Conservation (phyloP, 2,329 filamentous ascomycete genomes). For the Monosporascus sp. region DNA sequence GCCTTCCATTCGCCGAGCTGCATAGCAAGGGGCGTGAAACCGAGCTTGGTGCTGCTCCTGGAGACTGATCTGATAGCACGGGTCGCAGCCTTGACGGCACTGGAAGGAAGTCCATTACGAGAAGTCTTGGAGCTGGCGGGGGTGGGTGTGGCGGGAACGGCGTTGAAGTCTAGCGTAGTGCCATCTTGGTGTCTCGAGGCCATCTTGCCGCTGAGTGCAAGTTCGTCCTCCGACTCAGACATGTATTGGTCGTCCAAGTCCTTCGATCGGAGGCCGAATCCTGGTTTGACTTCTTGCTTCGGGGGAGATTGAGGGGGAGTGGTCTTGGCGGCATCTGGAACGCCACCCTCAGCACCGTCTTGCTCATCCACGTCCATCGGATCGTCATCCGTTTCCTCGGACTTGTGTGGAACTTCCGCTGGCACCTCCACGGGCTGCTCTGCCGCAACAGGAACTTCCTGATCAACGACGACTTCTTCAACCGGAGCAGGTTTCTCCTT, state of each 20-base stretch:
- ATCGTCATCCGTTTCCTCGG: slow-evolving; percentile 6
- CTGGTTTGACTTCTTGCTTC: slow-evolving; percentile 17
- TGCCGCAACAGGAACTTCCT: slow-evolving; percentile 4
- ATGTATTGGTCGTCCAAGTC: slow-evolving; percentile 38
- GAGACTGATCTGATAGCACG: slow-evolving; percentile 26
- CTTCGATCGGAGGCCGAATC: slow-evolving; percentile 43
- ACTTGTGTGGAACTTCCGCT: background rate
- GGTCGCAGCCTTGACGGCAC: slow-evolving; percentile 21
- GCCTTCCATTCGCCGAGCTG: slow-evolving; percentile 60
- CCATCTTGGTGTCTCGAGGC: slow-evolving; percentile 19
- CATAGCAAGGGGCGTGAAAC: slow-evolving; percentile 60
- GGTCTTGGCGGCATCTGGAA: slow-evolving; percentile 11
- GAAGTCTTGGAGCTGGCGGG: slow-evolving; percentile 21
- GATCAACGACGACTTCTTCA: slow-evolving; percentile 1
- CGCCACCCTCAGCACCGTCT: slow-evolving; percentile 14
- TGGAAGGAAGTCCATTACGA: slow-evolving; percentile 17
- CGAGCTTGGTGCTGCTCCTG: slow-evolving; percentile 31
- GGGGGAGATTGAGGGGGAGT: slow-evolving; percentile 26
- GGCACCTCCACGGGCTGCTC: background rate
- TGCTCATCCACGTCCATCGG: slow-evolving; percentile 25
- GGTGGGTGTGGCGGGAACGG: slow-evolving; percentile 38
- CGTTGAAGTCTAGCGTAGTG: slow-evolving; percentile 21
- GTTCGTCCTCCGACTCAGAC: slow-evolving; percentile 53
- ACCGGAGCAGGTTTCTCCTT: slow-evolving; percentile 25
- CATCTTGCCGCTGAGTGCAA: slow-evolving; percentile 27